phyloP scores from a whole-genome alignment of 345 rosid species.

The Pugionium cornutum region DNA sequence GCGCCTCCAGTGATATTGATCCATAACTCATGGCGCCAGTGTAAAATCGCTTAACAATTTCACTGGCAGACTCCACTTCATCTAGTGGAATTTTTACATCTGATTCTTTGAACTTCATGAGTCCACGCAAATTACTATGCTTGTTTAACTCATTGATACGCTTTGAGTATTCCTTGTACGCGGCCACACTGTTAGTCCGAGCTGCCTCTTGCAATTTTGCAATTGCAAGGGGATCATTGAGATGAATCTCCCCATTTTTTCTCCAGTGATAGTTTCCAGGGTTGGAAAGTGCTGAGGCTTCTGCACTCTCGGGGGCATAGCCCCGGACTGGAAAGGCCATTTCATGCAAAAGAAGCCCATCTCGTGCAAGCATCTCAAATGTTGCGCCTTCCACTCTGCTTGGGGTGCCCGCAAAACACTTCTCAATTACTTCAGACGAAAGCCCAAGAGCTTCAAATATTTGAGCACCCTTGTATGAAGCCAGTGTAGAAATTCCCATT shows the following conservation, averaged over 20 bases:
- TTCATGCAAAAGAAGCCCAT: slow-evolving; percentile 81
- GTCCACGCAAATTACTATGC: slow-evolving; percentile 88
- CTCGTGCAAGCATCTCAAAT: slow-evolving; percentile 94
- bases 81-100: slow-evolving; percentile 68
- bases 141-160: slow-evolving; percentile 90
- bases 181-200: slow-evolving; percentile 83
- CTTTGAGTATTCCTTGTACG: slow-evolving; percentile 90
- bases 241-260: slow-evolving; percentile 93
- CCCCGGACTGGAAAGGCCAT: slow-evolving; percentile 77
- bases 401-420: slow-evolving; percentile 98
- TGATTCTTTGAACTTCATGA: slow-evolving; percentile 77
- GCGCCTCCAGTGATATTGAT: slow-evolving; percentile 96
- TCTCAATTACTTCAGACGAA: slow-evolving; percentile 92
- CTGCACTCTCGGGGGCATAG: slow-evolving; percentile 93
- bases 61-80: slow-evolving; percentile 95
- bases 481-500: slow-evolving; percentile 98
- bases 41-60: slow-evolving; percentile 95
- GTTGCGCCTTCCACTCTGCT: slow-evolving; percentile 99
- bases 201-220: slow-evolving; percentile 97
- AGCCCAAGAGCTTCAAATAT: slow-evolving; percentile 98
- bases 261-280: slow-evolving; percentile 99
- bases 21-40: slow-evolving; percentile 99
- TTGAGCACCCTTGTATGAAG: slow-evolving; percentile 99
- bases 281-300: slow-evolving; percentile 84
- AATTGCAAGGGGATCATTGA: slow-evolving; percentile 97